phyloP scores from a whole-genome alignment of 495 filamentous ascomycete species.

The Podospora fimiseda region DNA sequence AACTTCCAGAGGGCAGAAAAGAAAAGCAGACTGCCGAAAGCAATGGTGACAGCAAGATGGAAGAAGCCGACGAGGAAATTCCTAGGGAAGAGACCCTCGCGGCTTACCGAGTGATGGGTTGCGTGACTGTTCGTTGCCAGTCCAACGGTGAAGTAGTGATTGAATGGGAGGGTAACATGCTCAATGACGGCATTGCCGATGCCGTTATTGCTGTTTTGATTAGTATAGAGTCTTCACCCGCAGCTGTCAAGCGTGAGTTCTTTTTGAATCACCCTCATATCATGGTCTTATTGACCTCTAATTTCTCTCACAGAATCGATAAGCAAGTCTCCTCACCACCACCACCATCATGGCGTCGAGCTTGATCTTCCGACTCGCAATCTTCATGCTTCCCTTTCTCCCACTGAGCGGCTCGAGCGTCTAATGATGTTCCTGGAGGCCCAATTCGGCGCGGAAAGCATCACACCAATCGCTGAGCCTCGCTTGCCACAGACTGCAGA shows the following conservation, averaged over 20 bases:
- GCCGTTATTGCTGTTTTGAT: constrained; percentile 87
- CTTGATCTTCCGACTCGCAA: constrained; percentile 48
- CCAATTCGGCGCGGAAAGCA: constrained; percentile 78
- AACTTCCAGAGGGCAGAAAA: constrained; percentile 46
- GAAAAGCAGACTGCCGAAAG: constrained; percentile 35
- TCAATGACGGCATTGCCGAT: constrained; percentile 96
- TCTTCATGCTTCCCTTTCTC: constrained; percentile 61
- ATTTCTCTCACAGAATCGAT: constrained; percentile 36
- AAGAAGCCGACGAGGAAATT: constrained; percentile 53
- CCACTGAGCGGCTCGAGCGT: constrained; percentile 69
- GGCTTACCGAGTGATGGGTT: constrained; percentile 83
- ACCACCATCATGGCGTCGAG: constrained; percentile 5
- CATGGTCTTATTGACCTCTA: constrained; percentile 1
- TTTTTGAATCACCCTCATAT: too few species aligned
- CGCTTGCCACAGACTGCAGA: constrained; percentile 34
- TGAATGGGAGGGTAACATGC: constrained; percentile 96
- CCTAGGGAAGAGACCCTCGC: constrained; percentile 36
- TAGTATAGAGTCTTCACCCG: constrained; percentile 84
- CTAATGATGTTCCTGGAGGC: constrained; percentile 95
- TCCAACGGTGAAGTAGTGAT: constrained; percentile 72
- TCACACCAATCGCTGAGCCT: constrained; percentile 65
- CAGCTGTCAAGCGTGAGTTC: constrained; percentile 81
- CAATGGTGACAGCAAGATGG: constrained; percentile 47
- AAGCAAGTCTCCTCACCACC: constrained; percentile 40
- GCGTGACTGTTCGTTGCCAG: constrained; percentile 66